Percentiles rank a stretch among this genome's conserved stretches.
phyloP scores from a whole-genome alignment of 768 basidiomycete species.

The Suillus cothurnatus region DNA sequence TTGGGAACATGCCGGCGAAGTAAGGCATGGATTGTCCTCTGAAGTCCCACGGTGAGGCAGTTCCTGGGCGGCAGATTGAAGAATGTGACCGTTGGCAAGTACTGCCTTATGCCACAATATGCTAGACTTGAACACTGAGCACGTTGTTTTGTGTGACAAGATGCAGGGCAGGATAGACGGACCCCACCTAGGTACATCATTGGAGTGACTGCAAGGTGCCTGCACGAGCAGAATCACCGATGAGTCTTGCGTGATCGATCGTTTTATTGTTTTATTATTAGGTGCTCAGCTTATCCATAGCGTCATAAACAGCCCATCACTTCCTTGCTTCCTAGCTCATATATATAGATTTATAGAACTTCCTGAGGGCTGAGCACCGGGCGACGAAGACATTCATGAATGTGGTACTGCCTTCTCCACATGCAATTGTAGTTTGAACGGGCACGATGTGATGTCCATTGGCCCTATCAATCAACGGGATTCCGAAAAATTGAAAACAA shows the following conservation, averaged over 20 bases:
- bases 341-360: not conserved
- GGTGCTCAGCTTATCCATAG: not conserved
- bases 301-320: not conserved
- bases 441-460: not conserved
- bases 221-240: not conserved
- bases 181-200: not conserved
- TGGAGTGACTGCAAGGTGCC: not conserved
- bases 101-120: not conserved
- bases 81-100: slow-evolving; percentile 8
- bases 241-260: slow-evolving; percentile 2
- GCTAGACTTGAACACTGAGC: not conserved
- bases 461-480: not conserved
- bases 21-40: not conserved
- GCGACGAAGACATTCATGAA: not conserved
- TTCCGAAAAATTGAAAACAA: not conserved
- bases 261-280: slow-evolving; percentile 2
- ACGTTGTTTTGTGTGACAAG: not conserved
- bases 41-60: not conserved
- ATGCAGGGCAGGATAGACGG: not conserved
- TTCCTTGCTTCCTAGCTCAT: not conserved
- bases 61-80: slow-evolving; percentile 5
- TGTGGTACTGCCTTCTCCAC: not conserved
- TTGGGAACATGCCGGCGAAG: slow-evolving; percentile 2
- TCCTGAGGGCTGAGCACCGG: not conserved
- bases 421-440: not conserved